phyloP scores from a whole-genome alignment of 2,329 filamentous ascomycete genomes.

The Fusarium vanettenii region DNA sequence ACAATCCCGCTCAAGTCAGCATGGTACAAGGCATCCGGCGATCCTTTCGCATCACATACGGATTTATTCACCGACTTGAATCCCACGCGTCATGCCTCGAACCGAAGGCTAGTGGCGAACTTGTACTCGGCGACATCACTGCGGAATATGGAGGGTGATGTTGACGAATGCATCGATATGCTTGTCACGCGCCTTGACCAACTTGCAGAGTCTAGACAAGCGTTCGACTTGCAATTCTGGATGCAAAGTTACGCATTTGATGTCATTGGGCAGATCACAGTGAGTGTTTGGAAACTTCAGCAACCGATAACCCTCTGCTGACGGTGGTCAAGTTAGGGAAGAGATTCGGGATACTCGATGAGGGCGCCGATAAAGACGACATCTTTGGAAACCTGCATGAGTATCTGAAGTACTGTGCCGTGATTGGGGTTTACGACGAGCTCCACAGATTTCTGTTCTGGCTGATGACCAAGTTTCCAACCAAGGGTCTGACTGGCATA shows the following conservation, averaged over 20 bases:
- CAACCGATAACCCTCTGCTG: neutral
- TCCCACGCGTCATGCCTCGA: neutral
- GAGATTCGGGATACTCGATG: constrained; percentile 2
- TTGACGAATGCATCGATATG: constrained; percentile 9
- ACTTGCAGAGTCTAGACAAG: neutral
- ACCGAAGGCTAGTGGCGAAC: constrained; percentile 6
- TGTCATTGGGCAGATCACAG: constrained; percentile 14
- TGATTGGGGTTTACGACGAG: neutral
- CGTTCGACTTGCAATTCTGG: constrained; percentile 8
- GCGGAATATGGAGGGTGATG: neutral
- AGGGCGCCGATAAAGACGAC: neutral
- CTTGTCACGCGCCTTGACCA: neutral
- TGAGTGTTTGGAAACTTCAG: neutral
- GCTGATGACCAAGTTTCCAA: neutral
- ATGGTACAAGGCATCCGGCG: constrained; percentile 10
- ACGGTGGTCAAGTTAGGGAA: neutral
- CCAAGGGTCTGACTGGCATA: neutral
- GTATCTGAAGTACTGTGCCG: constrained; percentile 3
- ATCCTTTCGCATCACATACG: neutral
- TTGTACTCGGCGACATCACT: constrained; percentile 8
- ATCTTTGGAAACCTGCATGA: neutral
- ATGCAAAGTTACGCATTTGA: constrained; percentile 21
- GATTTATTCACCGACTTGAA: constrained; percentile 13
- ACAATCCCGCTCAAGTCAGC: neutral
- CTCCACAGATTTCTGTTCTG: neutral